Percentiles rank a stretch among this genome's conserved stretches.
phyloP scores from a whole-genome alignment of 2,329 filamentous ascomycete genomes.

The Venturia asperata region DNA sequence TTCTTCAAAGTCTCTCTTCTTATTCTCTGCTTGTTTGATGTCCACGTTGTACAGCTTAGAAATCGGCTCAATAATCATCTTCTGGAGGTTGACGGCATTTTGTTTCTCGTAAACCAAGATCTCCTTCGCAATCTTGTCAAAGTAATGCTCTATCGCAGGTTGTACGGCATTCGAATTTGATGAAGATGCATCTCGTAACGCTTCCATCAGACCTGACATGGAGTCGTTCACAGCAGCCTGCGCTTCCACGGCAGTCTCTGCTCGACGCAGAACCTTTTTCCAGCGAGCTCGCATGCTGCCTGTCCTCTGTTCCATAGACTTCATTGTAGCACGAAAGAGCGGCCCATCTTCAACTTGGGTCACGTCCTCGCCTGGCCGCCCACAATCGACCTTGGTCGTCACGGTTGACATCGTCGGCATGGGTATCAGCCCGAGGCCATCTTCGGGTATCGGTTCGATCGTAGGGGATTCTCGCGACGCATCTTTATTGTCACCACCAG shows the following conservation, averaged over 20 bases:
- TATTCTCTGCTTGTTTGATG: conserved; percentile 94
- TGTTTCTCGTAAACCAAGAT: conserved; percentile 80
- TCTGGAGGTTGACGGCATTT: conserved; percentile 78
- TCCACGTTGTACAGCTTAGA: conserved; percentile 87
- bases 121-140: conserved; percentile 90
- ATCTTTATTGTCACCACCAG: conserved; percentile 35
- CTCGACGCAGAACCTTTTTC: conserved; percentile 91
- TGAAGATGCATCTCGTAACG: conserved; percentile 75
- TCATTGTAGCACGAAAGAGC: conserved; percentile 92
- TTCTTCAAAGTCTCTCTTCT: conserved; percentile 97
- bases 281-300: conserved; percentile 88
- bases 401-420: conserved; percentile 32
- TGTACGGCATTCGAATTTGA: conserved; percentile 97
- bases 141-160: conserved; percentile 94
- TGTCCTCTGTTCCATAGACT: conserved; percentile 91
- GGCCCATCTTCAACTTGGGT: conserved; percentile 85
- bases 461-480: conserved; percentile 40
- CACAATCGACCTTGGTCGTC: conserved; percentile 61
- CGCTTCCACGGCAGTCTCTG: conserved; percentile 77
- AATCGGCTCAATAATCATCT: conserved; percentile 89
- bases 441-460: conserved; percentile 43
- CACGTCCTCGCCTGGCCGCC: conserved; percentile 78
- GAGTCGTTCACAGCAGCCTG: conserved; percentile 82
- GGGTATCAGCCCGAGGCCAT: conserved; percentile 38
- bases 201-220: conserved; percentile 72